Conservation (phyloP, 2,329 filamentous ascomycete genomes). For the Pestalotiopsis sp. region DNA sequence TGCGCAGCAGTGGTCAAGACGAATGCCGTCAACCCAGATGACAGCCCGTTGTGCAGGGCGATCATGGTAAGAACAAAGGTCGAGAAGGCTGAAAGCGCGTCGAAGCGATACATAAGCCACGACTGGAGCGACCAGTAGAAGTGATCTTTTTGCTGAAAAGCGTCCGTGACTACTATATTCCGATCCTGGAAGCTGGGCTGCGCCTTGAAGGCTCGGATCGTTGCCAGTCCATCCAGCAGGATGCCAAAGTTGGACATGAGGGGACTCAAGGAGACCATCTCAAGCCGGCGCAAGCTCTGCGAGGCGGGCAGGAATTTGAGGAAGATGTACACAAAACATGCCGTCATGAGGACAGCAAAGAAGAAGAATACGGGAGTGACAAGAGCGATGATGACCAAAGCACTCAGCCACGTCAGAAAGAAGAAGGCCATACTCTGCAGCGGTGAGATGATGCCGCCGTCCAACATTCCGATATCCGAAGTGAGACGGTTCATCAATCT, state of each 20-base stretch:
- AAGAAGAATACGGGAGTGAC: conserved; percentile 77
- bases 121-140: conserved; percentile 91
- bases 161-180: conserved; percentile 80
- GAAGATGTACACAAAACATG: conserved; percentile 74
- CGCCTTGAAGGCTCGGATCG: conserved; percentile 81
- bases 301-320: conserved; percentile 78
- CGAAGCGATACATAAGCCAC: conserved; percentile 83
- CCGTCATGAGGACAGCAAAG: conserved; percentile 70
- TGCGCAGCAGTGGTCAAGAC: conserved; percentile 73
- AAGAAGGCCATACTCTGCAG: conserved; percentile 73
- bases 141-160: conserved; percentile 93
- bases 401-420: conserved; percentile 70
- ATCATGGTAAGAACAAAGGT: conserved; percentile 75
- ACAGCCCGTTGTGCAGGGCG: conserved; percentile 74
- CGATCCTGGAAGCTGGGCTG: conserved; percentile 78
- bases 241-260: conserved; percentile 93
- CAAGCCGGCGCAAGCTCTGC: conserved; percentile 79
- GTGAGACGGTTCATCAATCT: conserved; percentile 91
- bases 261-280: conserved; percentile 87
- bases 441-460: conserved; percentile 79
- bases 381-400: conserved; percentile 76
- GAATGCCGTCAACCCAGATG: conserved; percentile 81
- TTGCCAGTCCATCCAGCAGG: conserved; percentile 81
- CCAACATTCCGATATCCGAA: conserved; percentile 85
- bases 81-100: conserved; percentile 70